These are phyloP conservation scores for Fraxinus cuspidata DNA, from an alignment of 257 asterid genomes.

Conservation along the genomic window DNA sequence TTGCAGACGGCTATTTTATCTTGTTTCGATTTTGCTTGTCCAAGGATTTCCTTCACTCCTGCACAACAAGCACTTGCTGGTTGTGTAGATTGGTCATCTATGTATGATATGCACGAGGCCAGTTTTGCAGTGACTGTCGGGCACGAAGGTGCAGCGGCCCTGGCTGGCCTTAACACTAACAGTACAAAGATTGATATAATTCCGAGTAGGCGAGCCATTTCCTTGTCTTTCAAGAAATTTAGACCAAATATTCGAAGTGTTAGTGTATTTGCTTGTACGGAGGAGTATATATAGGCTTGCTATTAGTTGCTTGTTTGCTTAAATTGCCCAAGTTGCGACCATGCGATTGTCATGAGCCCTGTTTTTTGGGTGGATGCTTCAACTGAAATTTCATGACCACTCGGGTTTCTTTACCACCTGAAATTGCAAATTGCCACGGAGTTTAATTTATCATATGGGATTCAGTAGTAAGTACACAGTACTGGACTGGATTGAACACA, in stretches of 20 bases:
- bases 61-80: constrained; percentile 2
- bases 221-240: neutral
- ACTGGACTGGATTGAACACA: neutral
- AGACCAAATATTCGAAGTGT: neutral
- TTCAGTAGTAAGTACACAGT: neutral
- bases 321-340: neutral
- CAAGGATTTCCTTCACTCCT: neutral
- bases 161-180: neutral
- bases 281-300: neutral
- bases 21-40: neutral
- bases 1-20: constrained; percentile 11
- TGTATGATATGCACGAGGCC: neutral
- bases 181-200: neutral
- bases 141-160: constrained; percentile 10
- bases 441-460: neutral
- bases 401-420: neutral
- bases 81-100: neutral
- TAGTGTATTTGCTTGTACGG: neutral
- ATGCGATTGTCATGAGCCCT: constrained; percentile 4
- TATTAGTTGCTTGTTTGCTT: neutral
- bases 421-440: neutral
- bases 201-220: neutral
- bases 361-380: neutral
- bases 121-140: neutral
- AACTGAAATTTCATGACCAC: neutral